Conservation (phyloP, 192 early-diverging fungal species). For the Backusella liffmaniae region DNA sequence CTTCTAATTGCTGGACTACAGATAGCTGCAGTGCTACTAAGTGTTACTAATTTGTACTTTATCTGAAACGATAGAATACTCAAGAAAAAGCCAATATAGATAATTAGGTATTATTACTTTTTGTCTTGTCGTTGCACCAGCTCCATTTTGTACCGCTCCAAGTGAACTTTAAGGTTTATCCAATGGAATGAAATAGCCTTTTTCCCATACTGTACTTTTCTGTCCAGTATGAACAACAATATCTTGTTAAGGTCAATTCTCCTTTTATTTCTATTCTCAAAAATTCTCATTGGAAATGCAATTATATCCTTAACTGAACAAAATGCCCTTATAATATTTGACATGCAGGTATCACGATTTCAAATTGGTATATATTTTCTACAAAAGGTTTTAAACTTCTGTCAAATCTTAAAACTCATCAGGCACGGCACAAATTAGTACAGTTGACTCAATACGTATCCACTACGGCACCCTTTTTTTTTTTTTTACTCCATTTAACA, state of each 20-base stretch:
- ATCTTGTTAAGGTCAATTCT: slow-evolving; percentile 2
- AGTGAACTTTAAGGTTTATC: not conserved
- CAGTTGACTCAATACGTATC: not conserved
- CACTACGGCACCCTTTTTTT: not conserved
- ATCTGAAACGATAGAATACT: not conserved
- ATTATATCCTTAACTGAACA: not conserved
- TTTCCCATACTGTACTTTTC: slow-evolving; percentile 5
- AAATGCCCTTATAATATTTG: not conserved
- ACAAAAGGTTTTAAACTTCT: not conserved
- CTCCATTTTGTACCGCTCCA: not conserved
- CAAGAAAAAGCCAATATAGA: not conserved
- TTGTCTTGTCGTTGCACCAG: not conserved
- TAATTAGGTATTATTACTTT: not conserved
- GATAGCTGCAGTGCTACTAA: not conserved
- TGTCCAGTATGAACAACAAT: not conserved
- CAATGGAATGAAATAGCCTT: not conserved
- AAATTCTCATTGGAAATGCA: not conserved
- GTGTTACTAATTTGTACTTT: not conserved
- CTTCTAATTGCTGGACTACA: not conserved
- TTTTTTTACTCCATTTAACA: not conserved
- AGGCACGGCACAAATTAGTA: not conserved
- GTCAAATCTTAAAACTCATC: not conserved
- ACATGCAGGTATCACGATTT: slow-evolving; percentile 2
- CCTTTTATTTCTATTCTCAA: not conserved
- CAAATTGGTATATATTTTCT: slow-evolving; percentile 1